Evolutionary conservation across 768 basidiomycete genomes (phyloP).

Genomic region (Clavulina sp.): DNA sequence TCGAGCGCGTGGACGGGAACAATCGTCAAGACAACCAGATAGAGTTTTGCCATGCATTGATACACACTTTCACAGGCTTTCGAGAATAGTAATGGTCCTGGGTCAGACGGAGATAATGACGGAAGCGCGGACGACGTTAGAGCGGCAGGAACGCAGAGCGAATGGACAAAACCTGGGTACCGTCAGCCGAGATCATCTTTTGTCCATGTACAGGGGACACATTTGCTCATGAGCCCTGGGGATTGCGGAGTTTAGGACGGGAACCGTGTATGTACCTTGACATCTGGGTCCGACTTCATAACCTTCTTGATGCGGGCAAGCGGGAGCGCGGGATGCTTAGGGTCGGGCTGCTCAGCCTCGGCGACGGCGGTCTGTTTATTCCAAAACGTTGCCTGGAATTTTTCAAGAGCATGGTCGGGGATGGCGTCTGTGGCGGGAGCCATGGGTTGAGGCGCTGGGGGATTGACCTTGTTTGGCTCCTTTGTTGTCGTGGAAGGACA

Average conservation of each 20-base stretch:
- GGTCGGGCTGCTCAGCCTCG: slow-evolving; percentile 78
- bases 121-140: background rate
- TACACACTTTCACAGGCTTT: slow-evolving; percentile 94
- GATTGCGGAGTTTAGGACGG: slow-evolving; percentile 1
- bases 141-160: no score
- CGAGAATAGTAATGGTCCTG: slow-evolving; percentile 88
- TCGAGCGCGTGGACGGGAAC: background rate
- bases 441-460: no score
- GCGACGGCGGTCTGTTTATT: slow-evolving; percentile 72
- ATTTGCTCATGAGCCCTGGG: background rate
- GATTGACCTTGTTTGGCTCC: no score
- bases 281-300: slow-evolving; percentile 95
- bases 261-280: slow-evolving; percentile 46
- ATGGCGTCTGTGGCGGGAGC: slow-evolving; percentile 20
- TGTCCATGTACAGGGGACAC: background rate
- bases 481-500: no score
- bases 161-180: no score
- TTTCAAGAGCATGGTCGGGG: slow-evolving; percentile 30
- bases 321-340: slow-evolving; percentile 67
- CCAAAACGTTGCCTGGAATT: slow-evolving; percentile 80
- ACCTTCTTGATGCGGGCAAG: slow-evolving; percentile 97
- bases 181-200: slow-evolving; percentile 97
- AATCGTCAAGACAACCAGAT: background rate
- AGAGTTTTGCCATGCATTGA: background rate
- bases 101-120: no score